A percentile compares a stretch with the other conserved stretches of the same genome.
Evolutionary conservation across 2,329 filamentous ascomycete species (phyloP).

Genomic region (Pleurostoma richardsiae): DNA sequence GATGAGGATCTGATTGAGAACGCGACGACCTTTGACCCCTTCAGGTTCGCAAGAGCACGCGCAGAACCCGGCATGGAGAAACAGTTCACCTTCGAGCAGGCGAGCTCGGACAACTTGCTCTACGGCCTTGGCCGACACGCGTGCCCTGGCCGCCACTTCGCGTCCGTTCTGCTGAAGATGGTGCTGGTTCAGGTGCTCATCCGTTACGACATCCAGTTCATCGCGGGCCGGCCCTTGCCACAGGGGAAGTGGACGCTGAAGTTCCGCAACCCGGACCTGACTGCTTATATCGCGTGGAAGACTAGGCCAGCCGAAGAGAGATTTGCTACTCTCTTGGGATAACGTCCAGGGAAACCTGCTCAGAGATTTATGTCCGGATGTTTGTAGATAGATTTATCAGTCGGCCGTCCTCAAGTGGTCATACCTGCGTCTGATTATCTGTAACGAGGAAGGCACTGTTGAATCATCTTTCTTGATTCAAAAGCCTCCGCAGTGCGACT

Average conservation of each 20-base stretch:
- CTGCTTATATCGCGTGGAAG: not conserved
- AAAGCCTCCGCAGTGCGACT: too few species aligned
- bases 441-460: too few species aligned
- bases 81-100: conserved; percentile 29
- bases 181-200: conserved; percentile 20
- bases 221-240: conserved; percentile 9
- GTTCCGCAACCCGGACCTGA: not conserved
- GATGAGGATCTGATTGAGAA: conserved; percentile 30
- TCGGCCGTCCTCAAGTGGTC: too few species aligned
- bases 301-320: not conserved
- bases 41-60: conserved; percentile 30
- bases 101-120: conserved; percentile 22
- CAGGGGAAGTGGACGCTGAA: not conserved
- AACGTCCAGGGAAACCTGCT: too few species aligned
- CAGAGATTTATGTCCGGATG: not conserved
- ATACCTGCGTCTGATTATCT: too few species aligned
- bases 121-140: conserved; percentile 36
- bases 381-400: too few species aligned
- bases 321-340: not conserved
- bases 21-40: conserved; percentile 29
- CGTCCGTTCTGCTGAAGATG: conserved; percentile 29
- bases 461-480: too few species aligned
- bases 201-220: conserved; percentile 21
- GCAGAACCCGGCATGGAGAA: conserved; percentile 17
- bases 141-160: conserved; percentile 31